Conservation (phyloP, 2,329 filamentous ascomycete species). For the Aspergillus tanneri region DNA sequence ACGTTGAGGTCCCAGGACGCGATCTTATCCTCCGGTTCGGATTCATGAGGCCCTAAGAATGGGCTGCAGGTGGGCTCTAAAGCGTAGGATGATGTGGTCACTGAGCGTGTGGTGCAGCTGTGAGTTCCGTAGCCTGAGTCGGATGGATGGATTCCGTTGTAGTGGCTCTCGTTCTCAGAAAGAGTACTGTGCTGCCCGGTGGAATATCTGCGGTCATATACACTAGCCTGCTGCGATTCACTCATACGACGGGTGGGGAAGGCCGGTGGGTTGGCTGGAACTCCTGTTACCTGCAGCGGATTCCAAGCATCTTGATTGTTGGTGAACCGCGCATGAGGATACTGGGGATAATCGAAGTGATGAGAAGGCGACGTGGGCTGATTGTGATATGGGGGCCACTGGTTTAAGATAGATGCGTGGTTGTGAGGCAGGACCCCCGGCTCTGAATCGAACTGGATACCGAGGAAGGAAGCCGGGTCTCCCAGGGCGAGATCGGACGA, state of each 20-base stretch:
- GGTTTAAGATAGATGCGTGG: conserved; percentile 22
- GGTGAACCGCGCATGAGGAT: conserved; percentile 20
- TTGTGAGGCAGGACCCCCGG: conserved; percentile 20
- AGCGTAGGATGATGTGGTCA: conserved; percentile 28
- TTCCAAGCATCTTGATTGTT: conserved; percentile 35
- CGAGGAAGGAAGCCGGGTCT: conserved; percentile 27
- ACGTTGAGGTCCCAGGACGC: conserved; percentile 20
- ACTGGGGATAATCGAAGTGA: conserved; percentile 24
- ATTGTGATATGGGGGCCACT: conserved; percentile 18
- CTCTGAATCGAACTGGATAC: conserved; percentile 27
- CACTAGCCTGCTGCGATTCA: conserved; percentile 17
- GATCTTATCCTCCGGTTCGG: conserved; percentile 21
- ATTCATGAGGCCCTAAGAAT: conserved; percentile 22
- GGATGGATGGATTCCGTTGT: conserved; percentile 28
- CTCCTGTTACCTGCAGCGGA: conserved; percentile 32
- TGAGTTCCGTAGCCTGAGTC: conserved; percentile 41
- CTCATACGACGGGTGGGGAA: conserved; percentile 22
- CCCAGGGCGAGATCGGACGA: conserved; percentile 19
- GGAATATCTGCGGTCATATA: conserved; percentile 25
- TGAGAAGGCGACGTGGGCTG: conserved; percentile 20
- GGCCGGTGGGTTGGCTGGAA: conserved; percentile 17
- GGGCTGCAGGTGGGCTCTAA: conserved; percentile 32
- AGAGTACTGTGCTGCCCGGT: conserved; percentile 28
- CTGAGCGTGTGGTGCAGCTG: conserved; percentile 30
- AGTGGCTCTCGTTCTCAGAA: conserved; percentile 36